Evolutionary conservation across 805 yeast species (phyloP), one percentile per base, ranked within the genome.

Genomic region (Saccharomyces jurei): DNA sequence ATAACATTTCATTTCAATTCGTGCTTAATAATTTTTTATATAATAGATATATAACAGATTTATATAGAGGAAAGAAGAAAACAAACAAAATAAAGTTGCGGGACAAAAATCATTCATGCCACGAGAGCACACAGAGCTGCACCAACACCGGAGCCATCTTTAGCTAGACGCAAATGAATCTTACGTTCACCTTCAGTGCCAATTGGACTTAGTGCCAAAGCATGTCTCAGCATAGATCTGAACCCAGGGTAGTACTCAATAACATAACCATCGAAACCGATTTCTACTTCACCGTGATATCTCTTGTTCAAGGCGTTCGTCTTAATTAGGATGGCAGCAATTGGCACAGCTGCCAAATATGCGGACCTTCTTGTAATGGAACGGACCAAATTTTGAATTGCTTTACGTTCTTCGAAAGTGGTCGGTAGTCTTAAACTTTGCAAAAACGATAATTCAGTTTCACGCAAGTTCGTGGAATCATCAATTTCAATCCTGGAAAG

Each of bases 131-230:
- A 89, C 57, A 92, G 76, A 1, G 98, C 98, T 49, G 97, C 98
- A 60, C 99, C 99, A 48, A 91, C 96, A 56, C 97, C 96, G 54
- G 96, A 86, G 49, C 98, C 98, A 66, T 94, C 98, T 70, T 89
- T 88, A 30, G 97, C 94, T 60, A 91, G 84, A 58, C 83, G 83
- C 57, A 92, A 74, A 62, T 83, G 86, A 49, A 89, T 75, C 64
- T 87, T 83, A 71, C 89, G 82, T 63, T 83, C 89, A 56, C 85
- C 82, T 49, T 87, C 86, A 48, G 86, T 77, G 54, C 91, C 91
- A 47, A 91, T 78, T 59, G 84, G 82, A 47, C 88, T 80, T 58
- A 80, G 66, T 0, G 83, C 76, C 58, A 91, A 73, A 0, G 96
- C 96, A 59, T 87, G 89, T 66, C 92, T 81, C 58, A 92, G 74